Evolutionary conservation across 352 stramenopile genomes (phyloP), one percentile per base, ranked within the genome.

Genomic region (Pythium dissimile): DNA sequence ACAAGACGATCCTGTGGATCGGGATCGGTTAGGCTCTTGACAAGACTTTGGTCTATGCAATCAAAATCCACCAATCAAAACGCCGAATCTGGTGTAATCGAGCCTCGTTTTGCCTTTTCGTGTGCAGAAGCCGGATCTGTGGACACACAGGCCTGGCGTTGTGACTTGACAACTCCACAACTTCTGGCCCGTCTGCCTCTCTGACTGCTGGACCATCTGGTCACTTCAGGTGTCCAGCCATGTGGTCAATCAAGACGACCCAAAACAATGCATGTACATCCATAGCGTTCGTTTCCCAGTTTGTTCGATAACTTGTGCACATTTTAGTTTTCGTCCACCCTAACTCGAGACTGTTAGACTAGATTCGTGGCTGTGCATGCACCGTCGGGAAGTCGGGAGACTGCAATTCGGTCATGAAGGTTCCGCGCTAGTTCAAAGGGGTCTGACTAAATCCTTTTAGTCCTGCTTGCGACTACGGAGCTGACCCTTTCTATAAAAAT

Each of bases 21-120:
- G 34, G 34, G 34, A 3, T 20, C 5, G 16, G 34, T 41, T 41
- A 41, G n/a, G n/a, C n/a, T n/a, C n/a, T n/a, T n/a, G n/a, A n/a
- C n/a, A n/a, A n/a, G n/a, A n/a, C 26, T n/a, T 31, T 50, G 18
- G 47, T 44, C 47, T n/a, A 32, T 21, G 13, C 23, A n/a, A 15
- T 24, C n/a, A 10, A 43, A 51, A 51, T 51, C 39, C 20, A 13
- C 51, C 51, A 59, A 59, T 59, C n/a, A 28, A 11, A 13, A 20
- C 9, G 16, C 5, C 23, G 9, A 23, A 31, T 5, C 4, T 13
- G 26, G 34, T 39, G 32, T 41, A 62, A 41, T 46, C 54, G 38
- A 54, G 20, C 24, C 32, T 28, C 32, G n/a, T 42, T 62, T 62
- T 44, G 54, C 54, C 32, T 27, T 42, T 62, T 62, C 54, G 54